Percentiles rank a stretch among this genome's conserved stretches.
Evolutionary conservation across 208 protist genomes (phyloP).

Genomic region (Herpetomonas samuelpessoai): DNA sequence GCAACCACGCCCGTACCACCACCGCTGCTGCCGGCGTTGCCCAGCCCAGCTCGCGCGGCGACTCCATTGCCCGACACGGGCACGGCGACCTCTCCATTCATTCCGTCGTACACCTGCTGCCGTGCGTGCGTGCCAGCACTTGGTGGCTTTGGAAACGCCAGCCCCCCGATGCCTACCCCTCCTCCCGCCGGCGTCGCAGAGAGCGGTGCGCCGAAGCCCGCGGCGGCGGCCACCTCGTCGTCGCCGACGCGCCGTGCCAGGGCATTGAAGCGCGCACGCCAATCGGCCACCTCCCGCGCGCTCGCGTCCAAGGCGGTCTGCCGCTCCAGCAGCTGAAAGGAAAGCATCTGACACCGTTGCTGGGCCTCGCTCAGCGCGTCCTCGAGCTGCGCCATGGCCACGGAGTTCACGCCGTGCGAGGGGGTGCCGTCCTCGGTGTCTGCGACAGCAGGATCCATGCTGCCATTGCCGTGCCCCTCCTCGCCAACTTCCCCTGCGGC

Average conservation of each 20-base stretch:
- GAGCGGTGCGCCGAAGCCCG: constrained; percentile 20
- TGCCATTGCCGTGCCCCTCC: constrained; percentile 11
- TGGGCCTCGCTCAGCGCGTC: constrained; percentile 14
- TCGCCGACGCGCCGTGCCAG: constrained; percentile 40
- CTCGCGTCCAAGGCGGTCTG: constrained; percentile 47
- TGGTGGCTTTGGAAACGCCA: neutral
- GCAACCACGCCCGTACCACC: neutral
- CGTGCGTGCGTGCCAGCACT: neutral
- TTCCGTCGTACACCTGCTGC: too few relatives aligned
- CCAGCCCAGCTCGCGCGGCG: neutral
- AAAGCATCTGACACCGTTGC: constrained; percentile 22
- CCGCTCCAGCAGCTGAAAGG: constrained; percentile 35
- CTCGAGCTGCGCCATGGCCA: constrained; percentile 12
- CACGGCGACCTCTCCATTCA: neutral
- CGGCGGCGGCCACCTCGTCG: constrained; percentile 26
- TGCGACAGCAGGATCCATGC: too few relatives aligned
- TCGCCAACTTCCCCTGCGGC: constrained; percentile 11
- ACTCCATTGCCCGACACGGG: too few relatives aligned
- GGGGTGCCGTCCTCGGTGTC: neutral
- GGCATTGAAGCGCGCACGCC: constrained; percentile 45
- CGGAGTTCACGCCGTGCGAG: constrained; percentile 8
- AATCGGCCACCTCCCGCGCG: constrained; percentile 36
- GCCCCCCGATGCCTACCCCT: neutral
- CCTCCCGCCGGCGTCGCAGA: neutral
- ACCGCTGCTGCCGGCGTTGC: neutral